phyloP scores from a whole-genome alignment of 78 protist genomes.

The Cavenderia fasciculata region DNA sequence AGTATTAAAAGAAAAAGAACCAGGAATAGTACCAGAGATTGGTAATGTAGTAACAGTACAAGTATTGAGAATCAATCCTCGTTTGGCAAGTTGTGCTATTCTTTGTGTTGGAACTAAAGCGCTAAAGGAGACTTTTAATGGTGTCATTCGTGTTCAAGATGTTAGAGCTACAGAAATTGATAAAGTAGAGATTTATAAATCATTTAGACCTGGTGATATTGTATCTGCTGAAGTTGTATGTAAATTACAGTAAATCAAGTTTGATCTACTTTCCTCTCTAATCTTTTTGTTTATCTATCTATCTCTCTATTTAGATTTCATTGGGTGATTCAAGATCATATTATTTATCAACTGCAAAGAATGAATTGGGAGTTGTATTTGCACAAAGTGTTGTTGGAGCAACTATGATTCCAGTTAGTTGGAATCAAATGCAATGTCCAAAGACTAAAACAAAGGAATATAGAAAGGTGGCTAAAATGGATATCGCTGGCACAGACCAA shows the following conservation, averaged over 20 bases:
- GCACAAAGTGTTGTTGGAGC: conserved; percentile 85
- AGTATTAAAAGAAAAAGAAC: conserved; percentile 75
- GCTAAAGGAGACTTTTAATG: conserved; percentile 74
- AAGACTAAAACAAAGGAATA: conserved; percentile 81
- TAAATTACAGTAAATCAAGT: too few relatives aligned
- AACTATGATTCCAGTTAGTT: conserved; percentile 87
- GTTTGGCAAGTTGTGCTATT: conserved; percentile 76
- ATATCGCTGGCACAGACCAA: too few relatives aligned
- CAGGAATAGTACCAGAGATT: conserved; percentile 75
- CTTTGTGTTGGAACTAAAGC: conserved; percentile 79
- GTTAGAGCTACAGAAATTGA: conserved; percentile 90
- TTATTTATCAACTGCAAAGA: conserved; percentile 88
- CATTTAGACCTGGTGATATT: conserved; percentile 91
- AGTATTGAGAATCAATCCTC: conserved; percentile 69
- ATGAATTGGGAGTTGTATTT: conserved; percentile 93
- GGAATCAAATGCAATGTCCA: conserved; percentile 91
- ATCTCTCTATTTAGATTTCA: conserved; percentile 71
- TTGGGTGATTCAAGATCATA: conserved; percentile 90
- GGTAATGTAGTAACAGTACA: conserved; percentile 81
- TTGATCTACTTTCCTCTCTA: not conserved
- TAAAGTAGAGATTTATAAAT: conserved; percentile 88
- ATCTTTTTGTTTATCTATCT: not conserved
- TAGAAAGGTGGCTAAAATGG: conserved; percentile 87
- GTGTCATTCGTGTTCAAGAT: conserved; percentile 84
- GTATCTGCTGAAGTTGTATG: conserved; percentile 85